phyloP scores from a whole-genome alignment of 768 basidiomycete species.

The Infundibulicybe gibba region DNA sequence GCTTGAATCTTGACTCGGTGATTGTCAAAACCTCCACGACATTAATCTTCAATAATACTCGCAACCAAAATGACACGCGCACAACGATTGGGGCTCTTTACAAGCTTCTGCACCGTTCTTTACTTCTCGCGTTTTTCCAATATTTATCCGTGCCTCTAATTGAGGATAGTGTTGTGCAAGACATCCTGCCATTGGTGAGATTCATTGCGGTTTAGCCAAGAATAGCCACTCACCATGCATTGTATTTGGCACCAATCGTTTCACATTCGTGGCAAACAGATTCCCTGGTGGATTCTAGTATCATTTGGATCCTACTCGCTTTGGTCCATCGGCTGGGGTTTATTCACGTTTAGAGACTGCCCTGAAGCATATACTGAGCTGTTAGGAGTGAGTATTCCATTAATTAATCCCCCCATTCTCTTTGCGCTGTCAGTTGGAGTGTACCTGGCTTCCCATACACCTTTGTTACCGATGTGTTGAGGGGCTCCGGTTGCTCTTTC shows the following conservation, averaged over 20 bases:
- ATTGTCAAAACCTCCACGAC: no score
- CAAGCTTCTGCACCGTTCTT: slow-evolving; percentile 35
- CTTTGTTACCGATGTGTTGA: no score
- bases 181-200: slow-evolving; percentile 62
- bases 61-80: slow-evolving; percentile 54
- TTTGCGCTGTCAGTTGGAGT: slow-evolving; percentile 2
- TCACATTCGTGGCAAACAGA: slow-evolving; percentile 29
- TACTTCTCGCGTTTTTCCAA: slow-evolving; percentile 60
- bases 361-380: slow-evolving; percentile 77
- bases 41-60: no score
- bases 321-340: slow-evolving; percentile 71
- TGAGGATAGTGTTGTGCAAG: slow-evolving; percentile 36
- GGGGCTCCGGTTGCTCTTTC: no score
- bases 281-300: slow-evolving; percentile 83
- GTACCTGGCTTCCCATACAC: no score
- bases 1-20: no score
- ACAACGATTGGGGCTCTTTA: slow-evolving; percentile 45
- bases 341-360: slow-evolving; percentile 72
- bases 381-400: slow-evolving; percentile 42
- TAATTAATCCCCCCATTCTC: no score
- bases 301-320: slow-evolving; percentile 79
- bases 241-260: not conserved
- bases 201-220: not conserved
- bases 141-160: slow-evolving; percentile 53
- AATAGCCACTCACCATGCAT: not conserved